Conservation (phyloP, 306 rosid genomes). For the Dryas octopetala region DNA sequence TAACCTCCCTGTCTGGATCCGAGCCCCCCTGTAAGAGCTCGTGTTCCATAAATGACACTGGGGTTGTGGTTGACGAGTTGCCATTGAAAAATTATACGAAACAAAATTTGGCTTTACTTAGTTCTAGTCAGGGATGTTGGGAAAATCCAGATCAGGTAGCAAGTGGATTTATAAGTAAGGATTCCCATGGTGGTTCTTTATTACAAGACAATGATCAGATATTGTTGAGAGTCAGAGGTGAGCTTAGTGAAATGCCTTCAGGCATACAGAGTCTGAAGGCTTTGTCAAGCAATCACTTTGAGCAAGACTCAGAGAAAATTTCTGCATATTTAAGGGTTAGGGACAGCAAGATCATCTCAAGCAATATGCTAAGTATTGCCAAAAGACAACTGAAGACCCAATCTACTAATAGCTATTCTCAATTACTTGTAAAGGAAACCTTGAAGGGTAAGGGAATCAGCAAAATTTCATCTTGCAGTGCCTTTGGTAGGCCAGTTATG, state of each 20-base stretch:
- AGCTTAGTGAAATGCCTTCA: conserved; percentile 34
- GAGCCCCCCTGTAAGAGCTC: conserved; percentile 33
- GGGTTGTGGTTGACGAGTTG: conserved; percentile 39
- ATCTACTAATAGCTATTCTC: conserved; percentile 38
- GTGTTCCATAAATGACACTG: conserved; percentile 32
- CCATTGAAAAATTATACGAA: conserved; percentile 26
- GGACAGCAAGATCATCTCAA: conserved; percentile 35
- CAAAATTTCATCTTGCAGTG: conserved; percentile 19
- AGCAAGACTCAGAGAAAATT: conserved; percentile 29
- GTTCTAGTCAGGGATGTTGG: conserved; percentile 30
- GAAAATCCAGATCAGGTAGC: conserved; percentile 25
- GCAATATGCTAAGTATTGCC: conserved; percentile 28
- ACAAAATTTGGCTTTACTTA: conserved; percentile 22
- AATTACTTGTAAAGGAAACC: conserved; percentile 31
- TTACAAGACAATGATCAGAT: conserved; percentile 35
- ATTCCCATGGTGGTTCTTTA: conserved; percentile 24
- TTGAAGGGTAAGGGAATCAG: conserved; percentile 46
- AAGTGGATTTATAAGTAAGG: conserved; percentile 33
- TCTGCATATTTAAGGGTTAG: conserved; percentile 35
- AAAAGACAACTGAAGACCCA: conserved; percentile 26
- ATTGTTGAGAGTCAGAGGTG: conserved; percentile 39
- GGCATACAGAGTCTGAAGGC: conserved; percentile 26
- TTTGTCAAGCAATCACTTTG: conserved; percentile 19
- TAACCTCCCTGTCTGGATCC: conserved; percentile 42
- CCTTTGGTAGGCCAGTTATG: conserved; percentile 18